Base-by-base conservation (phyloP, 2,329 filamentous ascomycete species). In the Aspergillus caelatus region DNA sequence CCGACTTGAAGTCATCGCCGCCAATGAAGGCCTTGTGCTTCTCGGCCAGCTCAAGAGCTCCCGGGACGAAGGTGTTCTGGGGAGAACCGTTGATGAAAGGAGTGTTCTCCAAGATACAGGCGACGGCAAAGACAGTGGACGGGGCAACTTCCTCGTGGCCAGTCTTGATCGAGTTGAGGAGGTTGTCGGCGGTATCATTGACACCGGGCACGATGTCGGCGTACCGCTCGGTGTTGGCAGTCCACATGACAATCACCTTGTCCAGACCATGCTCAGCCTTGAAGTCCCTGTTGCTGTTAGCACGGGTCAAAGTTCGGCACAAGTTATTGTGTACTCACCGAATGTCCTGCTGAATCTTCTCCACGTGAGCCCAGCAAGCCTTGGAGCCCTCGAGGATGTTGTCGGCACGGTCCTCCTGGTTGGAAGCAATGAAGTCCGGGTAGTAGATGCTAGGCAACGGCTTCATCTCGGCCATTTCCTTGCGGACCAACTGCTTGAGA, bases 11-110 rank as follows among this genome's bases (percentile, higher is more conserved):
- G 83, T 99, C 95, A 74, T 99, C 95, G 69, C 95, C 95, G 63
- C 95, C 95, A 74, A 99, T 93, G 84, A 96, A 99, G 66, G 94
- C 89, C 62, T 87, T 86, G 80, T 96, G 89, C 80, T 90, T 85
- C 84, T 96, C 92, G 26, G 95, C 95, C 63, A 99, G 88, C 75
- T 94, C 85, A 70, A 98, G 89, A 65, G 91, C 92, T 74, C 95
- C 95, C 10, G 94, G 94, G 23, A 99, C 94, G 74, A 99, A 98
- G 50, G 95, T 99, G 86, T 99, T 99, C 82, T 99, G 95, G 39
- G 95, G 95, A 67, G 95, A 99, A 63, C 95, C 95, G 81, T 99
- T 99, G 89, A 99, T 97, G 85, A 99, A 99, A 3, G 95, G 94
- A 14, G 89, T 87, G 39, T 88, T 85, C 78, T 99, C 95, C 48